Percentiles rank a stretch among this genome's conserved stretches.
Conservation (phyloP, 192 early-diverging fungal species). For the Umbelopsis sp. region DNA sequence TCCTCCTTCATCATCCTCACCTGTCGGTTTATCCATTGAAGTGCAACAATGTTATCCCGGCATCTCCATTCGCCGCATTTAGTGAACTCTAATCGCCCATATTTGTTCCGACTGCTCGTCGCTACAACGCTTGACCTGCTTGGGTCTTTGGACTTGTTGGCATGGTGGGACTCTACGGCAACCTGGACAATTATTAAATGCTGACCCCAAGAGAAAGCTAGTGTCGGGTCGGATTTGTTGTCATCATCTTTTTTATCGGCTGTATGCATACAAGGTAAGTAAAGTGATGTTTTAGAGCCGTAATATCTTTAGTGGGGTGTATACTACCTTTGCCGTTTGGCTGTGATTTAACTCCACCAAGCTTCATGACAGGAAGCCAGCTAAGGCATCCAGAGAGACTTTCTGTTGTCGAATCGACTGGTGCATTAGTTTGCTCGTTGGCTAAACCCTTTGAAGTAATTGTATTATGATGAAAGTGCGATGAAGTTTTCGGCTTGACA, state of each 20-base stretch:
- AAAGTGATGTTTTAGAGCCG: too few relatives aligned
- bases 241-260: slow-evolving; percentile 6
- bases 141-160: not conserved
- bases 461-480: slow-evolving; percentile 1
- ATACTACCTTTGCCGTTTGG: slow-evolving; percentile 16
- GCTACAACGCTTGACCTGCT: not conserved
- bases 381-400: slow-evolving; percentile 53
- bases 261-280: not conserved
- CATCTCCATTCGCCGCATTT: slow-evolving; percentile 55
- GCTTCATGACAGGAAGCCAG: slow-evolving; percentile 58
- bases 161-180: slow-evolving; percentile 21
- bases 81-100: slow-evolving; percentile 41
- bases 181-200: slow-evolving; percentile 54
- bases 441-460: not conserved
- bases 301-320: not conserved
- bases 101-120: not conserved
- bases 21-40: slow-evolving; percentile 64
- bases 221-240: slow-evolving; percentile 47
- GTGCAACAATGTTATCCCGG: slow-evolving; percentile 54
- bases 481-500: slow-evolving; percentile 45
- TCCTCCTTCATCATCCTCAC: slow-evolving; percentile 23
- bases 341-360: slow-evolving; percentile 27
- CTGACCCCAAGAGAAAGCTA: slow-evolving; percentile 61
- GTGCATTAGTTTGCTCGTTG: not conserved
- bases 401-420: not conserved